Conservation (phyloP, 2,329 filamentous ascomycete genomes). For the Lecanosticta acicola region DNA sequence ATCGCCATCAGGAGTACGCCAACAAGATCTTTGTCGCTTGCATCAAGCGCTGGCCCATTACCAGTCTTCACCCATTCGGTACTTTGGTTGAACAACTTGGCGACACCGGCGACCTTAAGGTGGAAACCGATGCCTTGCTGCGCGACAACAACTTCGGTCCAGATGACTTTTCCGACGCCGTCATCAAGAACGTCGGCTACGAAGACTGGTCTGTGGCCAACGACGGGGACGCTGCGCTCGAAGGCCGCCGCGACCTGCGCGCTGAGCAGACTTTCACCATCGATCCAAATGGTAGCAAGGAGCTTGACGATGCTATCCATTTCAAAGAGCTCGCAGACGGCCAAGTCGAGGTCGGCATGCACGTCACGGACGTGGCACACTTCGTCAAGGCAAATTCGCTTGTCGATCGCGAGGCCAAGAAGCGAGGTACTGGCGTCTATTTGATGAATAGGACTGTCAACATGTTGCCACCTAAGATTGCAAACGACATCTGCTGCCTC, state of each 20-base stretch:
- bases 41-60: conserved; percentile 99
- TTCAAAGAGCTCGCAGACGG: conserved; percentile 78
- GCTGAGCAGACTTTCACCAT: conserved; percentile 85
- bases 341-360: conserved; percentile 87
- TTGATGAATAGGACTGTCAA: conserved; percentile 83
- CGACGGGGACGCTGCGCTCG: conserved; percentile 70
- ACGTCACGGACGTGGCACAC: conserved; percentile 90
- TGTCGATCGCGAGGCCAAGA: conserved; percentile 95
- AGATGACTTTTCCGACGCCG: conserved; percentile 95
- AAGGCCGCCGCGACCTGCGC: conserved; percentile 82
- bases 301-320: conserved; percentile 89
- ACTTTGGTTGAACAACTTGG: conserved; percentile 95
- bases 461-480: conserved; percentile 80
- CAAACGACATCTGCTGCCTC: conserved; percentile 81
- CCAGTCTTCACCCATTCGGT: conserved; percentile 96
- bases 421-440: conserved; percentile 93
- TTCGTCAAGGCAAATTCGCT: conserved; percentile 95
- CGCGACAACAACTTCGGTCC: conserved; percentile 98
- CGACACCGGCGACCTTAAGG: conserved; percentile 93
- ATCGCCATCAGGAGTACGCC: conserved; percentile 96
- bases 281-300: conserved; percentile 78
- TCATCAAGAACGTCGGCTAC: conserved; percentile 83
- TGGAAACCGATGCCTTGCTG: conserved; percentile 93
- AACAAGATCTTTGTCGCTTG: conserved; percentile 98
- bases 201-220: conserved; percentile 85